A percentile compares a stretch with the other conserved stretches of the same genome.
These are phyloP conservation scores for Picochlorum sp. DNA, from an alignment of 139 green algal species.

Conservation along the genomic window DNA sequence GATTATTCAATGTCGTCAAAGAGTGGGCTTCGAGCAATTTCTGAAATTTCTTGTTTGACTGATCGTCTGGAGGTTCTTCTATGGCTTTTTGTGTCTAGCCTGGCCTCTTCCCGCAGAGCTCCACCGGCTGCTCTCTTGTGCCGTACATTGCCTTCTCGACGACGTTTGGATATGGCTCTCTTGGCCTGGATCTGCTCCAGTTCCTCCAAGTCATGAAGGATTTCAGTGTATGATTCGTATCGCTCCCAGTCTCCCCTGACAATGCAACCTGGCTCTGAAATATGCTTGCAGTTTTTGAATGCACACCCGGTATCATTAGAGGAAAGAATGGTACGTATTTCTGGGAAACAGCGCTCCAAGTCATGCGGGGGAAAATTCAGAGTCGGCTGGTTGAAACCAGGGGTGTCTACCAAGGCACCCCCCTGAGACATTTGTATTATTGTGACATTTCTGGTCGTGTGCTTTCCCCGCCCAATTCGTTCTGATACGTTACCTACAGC, in stretches of 20 bases:
- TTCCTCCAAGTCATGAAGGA: conserved; percentile 51
- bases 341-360: conserved; percentile 50
- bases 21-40: conserved; percentile 5
- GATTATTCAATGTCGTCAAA: no score
- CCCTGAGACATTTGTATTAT: conserved; percentile 55
- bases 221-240: conserved; percentile 65
- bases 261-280: conserved; percentile 76
- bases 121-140: conserved; percentile 56
- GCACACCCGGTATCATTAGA: conserved; percentile 6
- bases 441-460: conserved; percentile 84
- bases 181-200: conserved; percentile 33
- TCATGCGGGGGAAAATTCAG: conserved; percentile 23
- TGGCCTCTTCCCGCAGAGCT: conserved; percentile 49
- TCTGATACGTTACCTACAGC: conserved; percentile 62
- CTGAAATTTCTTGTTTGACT: conserved; percentile 24
- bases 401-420: conserved; percentile 85
- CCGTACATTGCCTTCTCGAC: conserved; percentile 49
- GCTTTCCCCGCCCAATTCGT: conserved; percentile 66
- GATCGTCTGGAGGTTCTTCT: conserved; percentile 37
- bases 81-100: conserved; percentile 66
- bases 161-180: conserved; percentile 32
- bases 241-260: conserved; percentile 60
- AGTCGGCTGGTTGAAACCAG: conserved; percentile 82
- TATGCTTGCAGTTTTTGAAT: conserved; percentile 83
- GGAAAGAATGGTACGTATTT: conserved; percentile 27